phyloP scores from a whole-genome alignment of 768 basidiomycete genomes.

The Sporobolomyces phaffii region DNA sequence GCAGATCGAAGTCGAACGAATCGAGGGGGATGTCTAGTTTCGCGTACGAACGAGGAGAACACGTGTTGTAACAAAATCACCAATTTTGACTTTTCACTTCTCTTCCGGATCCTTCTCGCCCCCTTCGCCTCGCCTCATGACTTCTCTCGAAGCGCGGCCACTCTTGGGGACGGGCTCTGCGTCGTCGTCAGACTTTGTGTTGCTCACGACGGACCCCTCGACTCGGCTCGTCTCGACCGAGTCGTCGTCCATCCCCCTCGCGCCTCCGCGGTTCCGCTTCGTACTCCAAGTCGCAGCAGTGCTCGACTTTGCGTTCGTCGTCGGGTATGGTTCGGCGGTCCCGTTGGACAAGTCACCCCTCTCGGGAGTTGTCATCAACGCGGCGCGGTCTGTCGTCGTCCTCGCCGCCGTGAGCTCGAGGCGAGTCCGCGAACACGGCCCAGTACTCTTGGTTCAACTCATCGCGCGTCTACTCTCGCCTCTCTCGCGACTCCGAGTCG shows the following conservation, averaged over 20 bases:
- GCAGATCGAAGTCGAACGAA: constrained; percentile 27
- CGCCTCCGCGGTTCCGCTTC: constrained; percentile 7
- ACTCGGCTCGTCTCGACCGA: no score
- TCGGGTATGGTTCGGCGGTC: not conserved
- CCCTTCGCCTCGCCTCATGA: no score
- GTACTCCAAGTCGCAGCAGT: not conserved
- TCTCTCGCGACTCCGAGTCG: not conserved
- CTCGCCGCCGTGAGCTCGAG: not conserved
- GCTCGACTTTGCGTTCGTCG: not conserved
- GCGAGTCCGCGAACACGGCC: not conserved
- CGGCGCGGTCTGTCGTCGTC: not conserved
- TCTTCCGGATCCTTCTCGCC: no score
- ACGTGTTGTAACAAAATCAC: not conserved
- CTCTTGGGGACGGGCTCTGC: no score
- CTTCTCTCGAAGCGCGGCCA: no score
- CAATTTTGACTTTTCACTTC: no score
- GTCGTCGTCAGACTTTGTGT: not conserved
- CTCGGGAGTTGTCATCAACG: not conserved
- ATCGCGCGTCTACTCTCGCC: not conserved
- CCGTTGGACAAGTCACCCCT: not conserved
- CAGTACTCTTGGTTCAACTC: constrained; percentile 15
- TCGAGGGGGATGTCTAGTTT: constrained; percentile 28
- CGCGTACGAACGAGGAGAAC: not conserved
- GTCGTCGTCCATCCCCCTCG: not conserved
- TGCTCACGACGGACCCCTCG: not conserved